phyloP scores from a whole-genome alignment of 768 basidiomycete genomes.

The Galerina sulciceps region DNA sequence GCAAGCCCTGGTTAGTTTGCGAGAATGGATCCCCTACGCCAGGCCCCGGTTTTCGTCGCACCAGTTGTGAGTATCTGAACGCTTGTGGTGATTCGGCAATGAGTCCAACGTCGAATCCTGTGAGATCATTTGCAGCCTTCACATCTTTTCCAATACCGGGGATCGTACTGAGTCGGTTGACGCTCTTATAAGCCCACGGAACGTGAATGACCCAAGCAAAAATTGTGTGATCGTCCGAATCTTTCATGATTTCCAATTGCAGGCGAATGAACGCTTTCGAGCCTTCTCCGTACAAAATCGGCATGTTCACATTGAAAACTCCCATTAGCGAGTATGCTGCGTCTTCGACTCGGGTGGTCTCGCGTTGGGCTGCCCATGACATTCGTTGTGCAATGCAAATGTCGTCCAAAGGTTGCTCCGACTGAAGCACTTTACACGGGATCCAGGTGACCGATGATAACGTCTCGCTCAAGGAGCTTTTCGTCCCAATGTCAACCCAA shows the following conservation, averaged over 20 bases:
- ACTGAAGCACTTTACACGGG: background rate
- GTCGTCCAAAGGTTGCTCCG: background rate
- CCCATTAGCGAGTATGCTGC: background rate
- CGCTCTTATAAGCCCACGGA: too few species aligned
- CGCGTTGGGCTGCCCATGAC: background rate
- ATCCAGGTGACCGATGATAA: background rate
- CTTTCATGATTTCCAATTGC: background rate
- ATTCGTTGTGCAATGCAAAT: background rate
- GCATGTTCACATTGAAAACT: background rate
- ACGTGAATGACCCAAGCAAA: background rate
- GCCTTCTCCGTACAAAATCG: background rate
- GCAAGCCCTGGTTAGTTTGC: too few species aligned
- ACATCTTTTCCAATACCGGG: too few species aligned
- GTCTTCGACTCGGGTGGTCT: background rate
- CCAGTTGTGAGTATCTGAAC: too few species aligned
- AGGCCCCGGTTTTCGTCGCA: too few species aligned
- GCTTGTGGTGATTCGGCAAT: too few species aligned
- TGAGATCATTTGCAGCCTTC: too few species aligned
- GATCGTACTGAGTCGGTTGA: too few species aligned
- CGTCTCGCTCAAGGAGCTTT: background rate
- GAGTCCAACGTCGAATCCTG: background rate
- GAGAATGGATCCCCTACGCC: too few species aligned
- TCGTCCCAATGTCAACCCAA: background rate
- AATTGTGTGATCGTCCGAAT: background rate
- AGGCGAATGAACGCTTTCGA: background rate